Conservation (phyloP, 2,329 filamentous ascomycete species). For the Paecilomyces sp. region DNA sequence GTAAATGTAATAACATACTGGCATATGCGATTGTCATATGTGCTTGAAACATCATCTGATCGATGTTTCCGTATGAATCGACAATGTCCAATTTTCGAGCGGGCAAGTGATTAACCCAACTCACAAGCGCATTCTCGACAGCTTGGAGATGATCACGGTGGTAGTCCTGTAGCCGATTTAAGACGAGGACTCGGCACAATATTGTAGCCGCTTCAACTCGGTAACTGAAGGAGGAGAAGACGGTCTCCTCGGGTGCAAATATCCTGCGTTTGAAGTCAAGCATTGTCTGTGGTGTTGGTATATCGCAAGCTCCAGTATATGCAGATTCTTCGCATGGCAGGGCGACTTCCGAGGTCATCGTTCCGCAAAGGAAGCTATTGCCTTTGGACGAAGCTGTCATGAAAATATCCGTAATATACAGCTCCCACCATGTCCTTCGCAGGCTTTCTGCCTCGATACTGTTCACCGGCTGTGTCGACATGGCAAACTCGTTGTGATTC, state of each 20-base stretch:
- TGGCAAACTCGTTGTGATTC: constrained; percentile 57
- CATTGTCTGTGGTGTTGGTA: no score
- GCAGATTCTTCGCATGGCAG: constrained; percentile 68
- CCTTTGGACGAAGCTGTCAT: constrained; percentile 49
- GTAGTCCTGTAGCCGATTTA: constrained; percentile 30
- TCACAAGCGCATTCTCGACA: constrained; percentile 45
- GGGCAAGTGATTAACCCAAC: constrained; percentile 69
- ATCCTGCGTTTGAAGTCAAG: no score
- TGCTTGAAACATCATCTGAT: constrained; percentile 44
- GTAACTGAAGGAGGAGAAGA: constrained; percentile 64
- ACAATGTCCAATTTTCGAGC: constrained; percentile 58
- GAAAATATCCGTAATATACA: constrained; percentile 70
- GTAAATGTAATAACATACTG: no score
- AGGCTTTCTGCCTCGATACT: constrained; percentile 55
- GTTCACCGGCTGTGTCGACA: constrained; percentile 21
- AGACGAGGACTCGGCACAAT: constrained; percentile 58
- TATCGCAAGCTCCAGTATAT: constrained; percentile 35
- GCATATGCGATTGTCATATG: constrained; percentile 6
- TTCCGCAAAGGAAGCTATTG: constrained; percentile 54
- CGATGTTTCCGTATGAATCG: constrained; percentile 57
- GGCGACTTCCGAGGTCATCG: constrained; percentile 57
- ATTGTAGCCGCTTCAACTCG: constrained; percentile 68
- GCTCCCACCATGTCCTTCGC: constrained; percentile 76
- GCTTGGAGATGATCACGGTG: constrained; percentile 48
- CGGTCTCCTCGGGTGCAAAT: no score